Base-by-base conservation (phyloP, 2,329 filamentous ascomycete genomes). In the Anthostomella pinea region DNA sequence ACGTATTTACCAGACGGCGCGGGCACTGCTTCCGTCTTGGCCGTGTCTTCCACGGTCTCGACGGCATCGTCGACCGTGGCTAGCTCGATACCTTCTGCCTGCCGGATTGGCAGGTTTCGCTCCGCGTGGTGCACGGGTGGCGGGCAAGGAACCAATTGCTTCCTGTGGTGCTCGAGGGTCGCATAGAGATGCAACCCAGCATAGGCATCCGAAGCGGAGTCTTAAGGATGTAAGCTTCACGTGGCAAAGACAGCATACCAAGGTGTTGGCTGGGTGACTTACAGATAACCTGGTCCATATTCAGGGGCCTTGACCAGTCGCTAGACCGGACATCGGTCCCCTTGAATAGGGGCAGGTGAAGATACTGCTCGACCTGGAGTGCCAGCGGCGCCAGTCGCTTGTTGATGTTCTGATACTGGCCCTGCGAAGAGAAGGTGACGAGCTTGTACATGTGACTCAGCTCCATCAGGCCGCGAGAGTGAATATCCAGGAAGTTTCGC, bases 181-280 rank as follows among this genome's bases (percentile, higher is more conserved):
- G 87, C 70, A 53, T 79, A 95, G 2, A 96, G 67, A 38, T 87
- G 83, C 8, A 85, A 63, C 27, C 81, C 78, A 41, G 85, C 88
- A 57, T 95, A 96, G 0, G 87, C 84, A 59, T 95, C 88, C 1
- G 86, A 82, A 9, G 87, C 88, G 8, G 87, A 81, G 60, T 90
- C 82, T 86, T 49, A 16, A 24, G 13, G 45, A 33, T 8, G 47
- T 62, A 18, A 60, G 60, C 49, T 33, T 24, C 28, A 40, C 43
- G 25, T 50, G 54, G 6, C 42, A 3, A 7, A 30, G 8, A 2
- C 13, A 7, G 10, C 7, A 41, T 31, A 5, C 46, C 36, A 29
- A 16, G 27, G 4, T 27, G n/a, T n/a, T n/a, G n/a, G n/a, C n/a
- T n/a, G n/a, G n/a, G n/a, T n/a, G n/a, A 66, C 84, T 69, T 74